phyloP scores from a whole-genome alignment of 1,284 basidiomycete genomes.

The Marasmius tenuissimus region DNA sequence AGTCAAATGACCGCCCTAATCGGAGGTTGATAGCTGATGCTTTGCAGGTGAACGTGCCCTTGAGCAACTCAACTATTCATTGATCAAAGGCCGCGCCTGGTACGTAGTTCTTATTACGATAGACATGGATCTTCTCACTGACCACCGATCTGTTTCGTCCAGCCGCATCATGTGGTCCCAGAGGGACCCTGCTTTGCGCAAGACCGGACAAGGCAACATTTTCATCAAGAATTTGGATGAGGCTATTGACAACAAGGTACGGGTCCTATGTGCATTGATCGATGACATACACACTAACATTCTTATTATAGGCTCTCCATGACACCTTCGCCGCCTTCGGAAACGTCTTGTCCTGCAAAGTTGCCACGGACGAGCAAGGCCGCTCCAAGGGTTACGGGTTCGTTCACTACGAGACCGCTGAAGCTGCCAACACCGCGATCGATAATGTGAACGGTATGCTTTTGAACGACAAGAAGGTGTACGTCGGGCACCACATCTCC shows the following conservation, averaged over 20 bases:
- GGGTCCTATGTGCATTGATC: neutral
- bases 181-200: constrained; percentile 98
- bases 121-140: neutral
- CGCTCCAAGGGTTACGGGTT: constrained; percentile 97
- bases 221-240: constrained; percentile 99
- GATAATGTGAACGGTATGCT: constrained; percentile 99
- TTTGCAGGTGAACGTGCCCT: constrained; percentile 89
- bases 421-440: constrained; percentile 95
- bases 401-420: constrained; percentile 98
- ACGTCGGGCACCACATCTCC: constrained; percentile 96
- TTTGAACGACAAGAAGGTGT: constrained; percentile 99
- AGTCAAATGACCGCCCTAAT: constrained; percentile 1
- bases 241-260: constrained; percentile 97
- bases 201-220: constrained; percentile 99
- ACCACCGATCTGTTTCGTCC: constrained; percentile 19
- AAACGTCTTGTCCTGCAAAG: constrained; percentile 99
- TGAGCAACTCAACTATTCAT: constrained; percentile 99
- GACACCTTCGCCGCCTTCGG: constrained; percentile 99
- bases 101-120: constrained; percentile 32
- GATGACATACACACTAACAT: constrained; percentile 6
- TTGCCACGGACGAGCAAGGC: constrained; percentile 92
- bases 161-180: constrained; percentile 99
- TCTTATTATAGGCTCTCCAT: constrained; percentile 77
- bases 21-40: constrained; percentile 13
- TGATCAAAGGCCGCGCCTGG: constrained; percentile 98